phyloP scores from a whole-genome alignment of 2,329 filamentous ascomycete species.

The Colletotrichum karsti region DNA sequence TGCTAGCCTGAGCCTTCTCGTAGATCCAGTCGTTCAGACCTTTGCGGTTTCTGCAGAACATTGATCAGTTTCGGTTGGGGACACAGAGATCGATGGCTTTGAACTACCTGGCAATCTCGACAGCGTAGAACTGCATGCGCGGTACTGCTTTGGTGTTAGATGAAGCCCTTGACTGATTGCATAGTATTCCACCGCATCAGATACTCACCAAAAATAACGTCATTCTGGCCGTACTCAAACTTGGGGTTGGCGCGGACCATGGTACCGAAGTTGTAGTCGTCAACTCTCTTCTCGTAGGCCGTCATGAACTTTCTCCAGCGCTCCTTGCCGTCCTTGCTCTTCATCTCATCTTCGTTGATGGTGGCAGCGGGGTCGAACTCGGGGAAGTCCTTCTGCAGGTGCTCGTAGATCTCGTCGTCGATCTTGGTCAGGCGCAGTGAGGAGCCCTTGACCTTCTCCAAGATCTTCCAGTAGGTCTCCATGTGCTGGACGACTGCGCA shows the following conservation, averaged over 20 bases:
- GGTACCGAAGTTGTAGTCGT: slow-evolving; percentile 98
- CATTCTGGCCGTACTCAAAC: slow-evolving; percentile 85
- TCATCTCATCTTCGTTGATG: slow-evolving; percentile 94
- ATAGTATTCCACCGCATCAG: neutral
- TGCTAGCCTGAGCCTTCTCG: slow-evolving; percentile 77
- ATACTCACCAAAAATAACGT: slow-evolving; percentile 86
- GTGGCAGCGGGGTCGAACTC: slow-evolving; percentile 86
- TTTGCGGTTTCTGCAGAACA: slow-evolving; percentile 79
- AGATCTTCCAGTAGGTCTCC: slow-evolving; percentile 95
- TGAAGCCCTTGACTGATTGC: neutral
- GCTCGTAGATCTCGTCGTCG: slow-evolving; percentile 93
- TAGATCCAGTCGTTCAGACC: slow-evolving; percentile 98
- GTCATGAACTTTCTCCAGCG: slow-evolving; percentile 95
- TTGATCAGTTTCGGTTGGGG: neutral
- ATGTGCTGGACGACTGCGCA: slow-evolving; percentile 85
- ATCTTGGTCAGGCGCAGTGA: slow-evolving; percentile 89
- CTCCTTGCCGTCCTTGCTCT: slow-evolving; percentile 95
- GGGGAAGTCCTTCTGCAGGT: slow-evolving; percentile 88
- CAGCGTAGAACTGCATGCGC: slow-evolving; percentile 65
- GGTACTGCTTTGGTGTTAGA: slow-evolving; percentile 49
- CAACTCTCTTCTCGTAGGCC: slow-evolving; percentile 91
- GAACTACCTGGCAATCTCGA: slow-evolving; percentile 55
- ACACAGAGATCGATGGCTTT: neutral
- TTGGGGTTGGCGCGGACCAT: slow-evolving; percentile 84
- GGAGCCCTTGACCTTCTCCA: slow-evolving; percentile 91